These are phyloP conservation scores for Starmerella floris DNA, from an alignment of 805 yeast genomes.

Conservation along the genomic window DNA sequence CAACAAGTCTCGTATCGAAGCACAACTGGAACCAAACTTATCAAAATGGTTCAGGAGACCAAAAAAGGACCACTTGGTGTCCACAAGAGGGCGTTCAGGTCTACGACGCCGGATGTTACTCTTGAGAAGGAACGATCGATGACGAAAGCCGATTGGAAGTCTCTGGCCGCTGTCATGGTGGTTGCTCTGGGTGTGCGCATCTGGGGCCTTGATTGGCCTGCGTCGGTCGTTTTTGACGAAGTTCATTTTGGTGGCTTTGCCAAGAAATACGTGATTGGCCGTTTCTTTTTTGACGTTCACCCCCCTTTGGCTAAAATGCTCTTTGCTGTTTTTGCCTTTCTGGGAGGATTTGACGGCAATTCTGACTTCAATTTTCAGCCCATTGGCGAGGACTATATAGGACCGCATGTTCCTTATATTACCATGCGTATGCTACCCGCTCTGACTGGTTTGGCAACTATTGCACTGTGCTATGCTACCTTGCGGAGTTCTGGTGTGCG, in stretches of 20 bases:
- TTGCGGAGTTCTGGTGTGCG: slow-evolving; percentile 46
- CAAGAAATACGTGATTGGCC: slow-evolving; percentile 53
- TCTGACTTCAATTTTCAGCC: slow-evolving; percentile 31
- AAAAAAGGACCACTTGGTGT: not conserved
- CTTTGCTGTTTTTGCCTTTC: slow-evolving; percentile 40
- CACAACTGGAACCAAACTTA: too few species aligned
- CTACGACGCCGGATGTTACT: slow-evolving; percentile 21
- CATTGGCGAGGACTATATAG: slow-evolving; percentile 36
- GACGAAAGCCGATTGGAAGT: slow-evolving; percentile 17
- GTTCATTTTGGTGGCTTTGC: slow-evolving; percentile 97
- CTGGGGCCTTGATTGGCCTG: slow-evolving; percentile 48
- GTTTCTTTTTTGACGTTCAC: slow-evolving; percentile 55
- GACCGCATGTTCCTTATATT: slow-evolving; percentile 36
- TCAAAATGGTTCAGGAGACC: not conserved
- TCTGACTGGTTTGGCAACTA: slow-evolving; percentile 39
- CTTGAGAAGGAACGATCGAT: slow-evolving; percentile 20
- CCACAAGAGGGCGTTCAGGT: slow-evolving; percentile 20
- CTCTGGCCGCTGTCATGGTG: slow-evolving; percentile 31
- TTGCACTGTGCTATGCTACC: slow-evolving; percentile 41
- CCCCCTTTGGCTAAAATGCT: slow-evolving; percentile 58
- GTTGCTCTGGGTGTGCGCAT: slow-evolving; percentile 50
- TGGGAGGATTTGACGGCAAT: slow-evolving; percentile 42
- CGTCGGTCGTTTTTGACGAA: slow-evolving; percentile 82
- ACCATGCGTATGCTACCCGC: slow-evolving; percentile 48
- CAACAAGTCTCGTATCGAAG: too few species aligned